Percentiles rank a stretch among this genome's conserved stretches.
Conservation (phyloP, 805 yeast species). For the Hanseniaspora lindneri region DNA sequence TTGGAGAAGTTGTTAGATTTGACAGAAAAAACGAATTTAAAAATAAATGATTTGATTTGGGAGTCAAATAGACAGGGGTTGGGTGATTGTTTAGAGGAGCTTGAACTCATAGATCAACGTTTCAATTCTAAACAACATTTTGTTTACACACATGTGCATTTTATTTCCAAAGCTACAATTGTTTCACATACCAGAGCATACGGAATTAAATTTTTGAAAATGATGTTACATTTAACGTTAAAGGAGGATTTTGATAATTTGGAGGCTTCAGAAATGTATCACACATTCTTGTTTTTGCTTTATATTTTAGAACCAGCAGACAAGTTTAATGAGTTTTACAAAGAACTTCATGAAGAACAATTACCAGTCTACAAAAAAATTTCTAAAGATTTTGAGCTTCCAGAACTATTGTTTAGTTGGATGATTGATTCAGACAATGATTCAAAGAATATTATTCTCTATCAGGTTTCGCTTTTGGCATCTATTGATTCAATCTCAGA, state of each 20-base stretch:
- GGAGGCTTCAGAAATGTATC: conserved; percentile 17
- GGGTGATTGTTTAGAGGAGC: conserved; percentile 32
- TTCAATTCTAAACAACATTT: conserved; percentile 36
- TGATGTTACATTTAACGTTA: conserved; percentile 27
- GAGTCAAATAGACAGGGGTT: conserved; percentile 28
- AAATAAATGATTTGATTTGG: conserved; percentile 26
- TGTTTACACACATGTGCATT: conserved; percentile 38
- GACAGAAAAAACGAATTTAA: conserved; percentile 21
- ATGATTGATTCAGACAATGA: conserved; percentile 24
- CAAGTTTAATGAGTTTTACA: conserved; percentile 28
- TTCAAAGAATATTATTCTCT: conserved; percentile 27
- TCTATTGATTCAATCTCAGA: conserved; percentile 30
- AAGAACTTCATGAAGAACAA: conserved; percentile 26
- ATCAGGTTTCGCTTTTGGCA: conserved; percentile 30
- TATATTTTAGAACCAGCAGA: conserved; percentile 31
- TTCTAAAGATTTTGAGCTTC: conserved; percentile 30
- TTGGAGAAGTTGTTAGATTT: conserved; percentile 27
- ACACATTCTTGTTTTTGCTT: conserved; percentile 27
- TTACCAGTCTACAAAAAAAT: conserved; percentile 26
- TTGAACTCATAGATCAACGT: conserved; percentile 36
- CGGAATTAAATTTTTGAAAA: conserved; percentile 36
- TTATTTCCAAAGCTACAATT: conserved; percentile 46
- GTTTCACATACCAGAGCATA: conserved; percentile 44
- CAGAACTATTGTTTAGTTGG: conserved; percentile 30
- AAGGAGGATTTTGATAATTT: conserved; percentile 31